Evolutionary conservation across 1,284 basidiomycete species (phyloP), one percentile per base, ranked within the genome.

Genomic region (Ustilago nuda): DNA sequence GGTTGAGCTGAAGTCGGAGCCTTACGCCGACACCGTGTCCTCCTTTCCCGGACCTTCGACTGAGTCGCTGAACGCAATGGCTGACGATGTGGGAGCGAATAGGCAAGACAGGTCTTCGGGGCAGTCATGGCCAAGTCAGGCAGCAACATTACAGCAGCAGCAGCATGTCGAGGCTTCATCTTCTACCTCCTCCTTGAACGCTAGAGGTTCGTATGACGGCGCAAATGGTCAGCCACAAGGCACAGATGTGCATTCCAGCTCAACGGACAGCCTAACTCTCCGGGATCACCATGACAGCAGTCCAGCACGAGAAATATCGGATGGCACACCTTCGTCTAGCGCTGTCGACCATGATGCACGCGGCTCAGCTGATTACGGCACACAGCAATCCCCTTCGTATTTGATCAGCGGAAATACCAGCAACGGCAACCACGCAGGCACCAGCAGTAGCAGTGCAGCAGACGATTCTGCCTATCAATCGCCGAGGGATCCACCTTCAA

Each of bases 381-480:
- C 52, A n/a, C 68, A 71, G 36, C 68, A 61, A 9, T n/a, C 56
- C 8, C n/a, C 59, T 15, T 45, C 59, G 8, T 50, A 61, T 50
- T 48, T 23, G 0, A 36, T 45, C 27, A 65, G 53, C 50, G 56
- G 11, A 17, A 30, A 48, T 27, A 54, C 53, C 41, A 53, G 43
- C 51, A 67, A 72, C 32, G 54, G 65, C 36, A 59, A 54, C 35
- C 64, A 66, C 19, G 63, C 41, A 15, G 48, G 41, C 2, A 45
- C 45, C 32, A 58, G 46, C 52, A 57, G 46, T 43, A 57, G 37
- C 56, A 58, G 55, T 36, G 61, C 46, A 13, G 48, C 36, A 8
- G 72, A 65, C 23, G 61, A 57, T 13, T 68, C 68, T 30, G 51
- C 43, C 27, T 71, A 71, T 36, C 50, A 36, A 19, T 65, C 61